Evolutionary conservation across 495 filamentous ascomycete species (phyloP), one percentile per base, ranked within the genome.

Genomic region (Penicillium crystallinum): DNA sequence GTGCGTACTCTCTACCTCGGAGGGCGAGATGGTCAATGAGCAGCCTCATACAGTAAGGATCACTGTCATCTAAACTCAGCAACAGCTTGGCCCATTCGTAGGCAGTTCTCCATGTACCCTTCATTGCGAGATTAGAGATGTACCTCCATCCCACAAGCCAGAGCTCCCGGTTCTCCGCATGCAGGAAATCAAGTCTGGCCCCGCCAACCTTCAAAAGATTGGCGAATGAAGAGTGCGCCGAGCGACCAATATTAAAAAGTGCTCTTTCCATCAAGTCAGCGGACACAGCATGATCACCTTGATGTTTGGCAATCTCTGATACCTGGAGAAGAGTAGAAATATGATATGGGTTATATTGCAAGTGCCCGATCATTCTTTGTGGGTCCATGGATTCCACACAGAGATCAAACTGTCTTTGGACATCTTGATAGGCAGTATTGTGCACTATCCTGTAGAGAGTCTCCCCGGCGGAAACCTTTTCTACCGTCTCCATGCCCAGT

Each of bases 71-170:
- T 44, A 99, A 67, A 52, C 83, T 81, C 1, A 96, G 73, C 8
- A 96, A 67, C 8, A 97, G 70, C 67, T 95, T 96, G 6, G 86
- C 80, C 90, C 91, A 99, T 67, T 97, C 95, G 40, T 90, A 85
- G 0, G 89, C 88, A 1, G 93, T 97, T 25, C 90, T 80, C 77
- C 88, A 95, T 12, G 91, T 96, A n/a, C 91, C 90, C 59, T 93
- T 90, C 78, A 88, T 85, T 9, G 86, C 78, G 9, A 97, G 76
- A 52, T 88, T 89, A 47, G 77, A 79, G 59, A 96, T 85, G 56
- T 96, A 96, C 55, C 91, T 82, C 77, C 86, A 93, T n/a, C 81
- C 85, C 19, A 90, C 87, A 38, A 97, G 82, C 83, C 84, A 97
- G 43, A 99, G 82, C 63, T 99, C 92, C 35, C 93, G 81, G 62